Conservation (phyloP, 2,329 filamentous ascomycete species). For the Penicillium sp. region DNA sequence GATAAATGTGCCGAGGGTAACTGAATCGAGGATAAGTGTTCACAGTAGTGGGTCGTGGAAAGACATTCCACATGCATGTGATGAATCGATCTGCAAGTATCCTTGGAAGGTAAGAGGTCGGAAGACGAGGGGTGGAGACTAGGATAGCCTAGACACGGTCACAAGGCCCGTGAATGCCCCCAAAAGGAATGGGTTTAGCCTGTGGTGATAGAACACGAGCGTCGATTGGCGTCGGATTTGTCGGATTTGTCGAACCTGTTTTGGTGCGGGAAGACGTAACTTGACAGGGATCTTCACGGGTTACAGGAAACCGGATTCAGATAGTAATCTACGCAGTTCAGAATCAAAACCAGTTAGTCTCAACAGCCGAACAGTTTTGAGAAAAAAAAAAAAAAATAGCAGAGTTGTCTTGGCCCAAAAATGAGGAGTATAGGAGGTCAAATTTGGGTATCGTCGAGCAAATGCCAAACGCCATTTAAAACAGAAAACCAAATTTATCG, state of each 20-base stretch:
- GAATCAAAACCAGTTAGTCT: slow-evolving; percentile 28
- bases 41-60: background rate
- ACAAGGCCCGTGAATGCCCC: slow-evolving; percentile 1
- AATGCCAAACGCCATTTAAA: slow-evolving; percentile 14
- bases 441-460: slow-evolving; percentile 28
- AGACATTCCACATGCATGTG: background rate
- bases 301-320: slow-evolving; percentile 43
- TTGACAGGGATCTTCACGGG: slow-evolving; percentile 18
- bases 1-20: background rate
- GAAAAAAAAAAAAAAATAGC: slow-evolving; percentile 8
- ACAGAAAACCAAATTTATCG: slow-evolving; percentile 22
- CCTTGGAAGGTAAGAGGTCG: background rate
- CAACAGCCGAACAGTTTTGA: slow-evolving; percentile 17
- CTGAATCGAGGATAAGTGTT: background rate
- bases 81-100: slow-evolving; percentile 2
- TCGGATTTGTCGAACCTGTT: slow-evolving; percentile 12
- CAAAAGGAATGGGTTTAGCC: slow-evolving; percentile 1
- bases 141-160: slow-evolving; percentile 11
- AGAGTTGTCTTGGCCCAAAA: slow-evolving; percentile 5
- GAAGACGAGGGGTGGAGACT: slow-evolving; percentile 5
- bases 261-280: slow-evolving; percentile 15
- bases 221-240: slow-evolving; percentile 7
- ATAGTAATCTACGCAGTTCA: slow-evolving; percentile 37
- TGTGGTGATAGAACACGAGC: slow-evolving; percentile 9
- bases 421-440: slow-evolving; percentile 15